A percentile compares a stretch with the other conserved stretches of the same genome.
Conservation (phyloP, 352 stramenopile genomes). For the Pythium volutum region DNA sequence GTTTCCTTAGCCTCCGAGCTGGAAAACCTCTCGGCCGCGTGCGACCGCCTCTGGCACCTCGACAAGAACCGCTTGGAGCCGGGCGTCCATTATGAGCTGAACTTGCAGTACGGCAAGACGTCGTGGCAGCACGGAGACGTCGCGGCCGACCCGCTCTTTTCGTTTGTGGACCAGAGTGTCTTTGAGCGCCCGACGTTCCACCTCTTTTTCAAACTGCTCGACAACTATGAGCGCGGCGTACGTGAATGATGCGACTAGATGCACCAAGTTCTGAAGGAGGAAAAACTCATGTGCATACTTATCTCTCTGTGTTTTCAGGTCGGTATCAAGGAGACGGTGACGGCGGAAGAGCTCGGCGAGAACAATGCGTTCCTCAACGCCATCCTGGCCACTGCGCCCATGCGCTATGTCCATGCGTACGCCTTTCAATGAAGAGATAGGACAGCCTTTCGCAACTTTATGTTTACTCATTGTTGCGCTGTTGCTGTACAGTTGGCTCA, state of each 20-base stretch:
- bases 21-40: slow-evolving; percentile 56
- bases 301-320: slow-evolving; percentile 46
- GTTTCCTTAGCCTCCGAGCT: slow-evolving; percentile 44
- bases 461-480: background rate
- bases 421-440: background rate
- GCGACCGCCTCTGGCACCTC: slow-evolving; percentile 91
- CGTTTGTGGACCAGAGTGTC: slow-evolving; percentile 78
- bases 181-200: slow-evolving; percentile 91
- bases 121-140: slow-evolving; percentile 87
- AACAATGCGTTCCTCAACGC: slow-evolving; percentile 92
- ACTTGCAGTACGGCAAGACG: slow-evolving; percentile 92
- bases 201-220: slow-evolving; percentile 88
- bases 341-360: slow-evolving; percentile 83
- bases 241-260: slow-evolving; percentile 2
- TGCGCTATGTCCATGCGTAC: slow-evolving; percentile 93
- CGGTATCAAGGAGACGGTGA: slow-evolving; percentile 86
- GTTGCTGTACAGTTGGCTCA: slow-evolving; percentile 49
- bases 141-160: slow-evolving; percentile 90
- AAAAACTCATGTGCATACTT: background rate
- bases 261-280: background rate
- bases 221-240: slow-evolving; percentile 86
- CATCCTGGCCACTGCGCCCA: slow-evolving; percentile 89
- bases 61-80: slow-evolving; percentile 89
- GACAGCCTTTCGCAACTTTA: slow-evolving; percentile 24
- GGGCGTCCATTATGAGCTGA: slow-evolving; percentile 90